Base-by-base conservation (phyloP, 768 basidiomycete species). In the Royoungia palumana region DNA sequence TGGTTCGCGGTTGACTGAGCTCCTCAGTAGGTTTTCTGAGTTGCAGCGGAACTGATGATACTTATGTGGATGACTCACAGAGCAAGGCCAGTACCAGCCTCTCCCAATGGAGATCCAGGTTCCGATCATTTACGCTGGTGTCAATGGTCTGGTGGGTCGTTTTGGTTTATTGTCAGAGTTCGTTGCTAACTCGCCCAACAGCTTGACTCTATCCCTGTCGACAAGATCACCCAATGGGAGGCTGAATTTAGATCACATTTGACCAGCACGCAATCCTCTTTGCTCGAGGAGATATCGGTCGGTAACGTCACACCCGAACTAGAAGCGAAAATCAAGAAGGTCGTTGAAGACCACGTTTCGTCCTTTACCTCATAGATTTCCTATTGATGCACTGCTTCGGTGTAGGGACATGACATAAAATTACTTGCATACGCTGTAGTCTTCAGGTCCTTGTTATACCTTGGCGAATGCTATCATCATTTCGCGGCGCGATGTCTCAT, bases 121-220 rank as follows among this genome's bases (percentile, higher is more conserved):
- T 55, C 95, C 95, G 58, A 91, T 97, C 71, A 94, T 98, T 77
- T 97, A 95, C 70, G 96, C 95, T 58, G 95, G 95, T 84, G 96
- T 99, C 62, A 94, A 98, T 75, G 96, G 96, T 91, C 83, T 96
- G 56, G 86, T 88, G 68, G 59, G 87, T 79, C 5, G 12, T 17
- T 34, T 22, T 14, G 2, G 35, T 11, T 49, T 24, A 14, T 13
- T 1, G 12, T n/a, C 2, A n/a, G 19, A 17, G 35, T n/a, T 24
- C 21, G 14, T 20, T 39, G 51, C 24, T 62, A 25, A 21, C 28
- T 8, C 35, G 9, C 28, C 10, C 19, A 34, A 37, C 50, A 89
- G 83, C 92, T 99, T 61, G 96, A 98, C 70, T 77, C 90, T 24
- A 90, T 99, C 72, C 88, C 93, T 38, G 94, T 96, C 46, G 91